Conservation (phyloP, 169 alveolate species). For the Perkinsus olseni region DNA sequence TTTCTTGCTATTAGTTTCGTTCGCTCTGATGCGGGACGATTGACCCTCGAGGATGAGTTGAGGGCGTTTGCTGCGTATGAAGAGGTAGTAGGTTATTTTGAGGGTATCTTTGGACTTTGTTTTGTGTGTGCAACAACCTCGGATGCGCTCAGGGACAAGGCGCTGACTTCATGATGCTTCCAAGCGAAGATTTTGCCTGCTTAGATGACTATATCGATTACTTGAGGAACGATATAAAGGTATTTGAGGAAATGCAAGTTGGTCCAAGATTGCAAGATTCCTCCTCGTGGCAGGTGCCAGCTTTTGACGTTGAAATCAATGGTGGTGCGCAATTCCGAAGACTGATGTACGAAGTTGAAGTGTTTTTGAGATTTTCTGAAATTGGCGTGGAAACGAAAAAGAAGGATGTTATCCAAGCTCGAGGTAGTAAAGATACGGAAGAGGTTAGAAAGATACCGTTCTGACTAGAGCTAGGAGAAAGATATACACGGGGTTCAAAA, state of each 20-base stretch:
- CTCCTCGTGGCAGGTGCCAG: background rate
- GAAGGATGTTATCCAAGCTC: conserved; percentile 30
- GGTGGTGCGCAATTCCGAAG: conserved; percentile 44
- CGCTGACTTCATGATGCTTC: background rate
- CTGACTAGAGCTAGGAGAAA: too few relatives aligned
- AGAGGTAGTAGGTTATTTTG: background rate
- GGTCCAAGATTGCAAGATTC: background rate
- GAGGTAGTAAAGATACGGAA: background rate
- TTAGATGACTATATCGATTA: conserved; percentile 29
- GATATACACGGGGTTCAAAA: too few relatives aligned
- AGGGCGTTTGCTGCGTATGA: background rate
- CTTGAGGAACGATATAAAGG: background rate
- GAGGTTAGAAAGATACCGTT: background rate
- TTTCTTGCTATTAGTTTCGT: background rate
- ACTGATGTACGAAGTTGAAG: conserved; percentile 28
- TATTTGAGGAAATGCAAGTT: background rate
- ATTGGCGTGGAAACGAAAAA: conserved; percentile 34
- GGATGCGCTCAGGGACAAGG: background rate
- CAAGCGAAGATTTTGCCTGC: background rate
- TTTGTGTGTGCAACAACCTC: background rate
- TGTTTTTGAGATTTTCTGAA: conserved; percentile 25
- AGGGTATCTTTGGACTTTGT: background rate
- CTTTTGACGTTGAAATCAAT: conserved; percentile 18
- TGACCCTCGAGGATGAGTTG: background rate
- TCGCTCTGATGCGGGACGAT: background rate